Evolutionary conservation across 345 rosid genomes (phyloP).

Genomic region (Citrus cavaleriei): DNA sequence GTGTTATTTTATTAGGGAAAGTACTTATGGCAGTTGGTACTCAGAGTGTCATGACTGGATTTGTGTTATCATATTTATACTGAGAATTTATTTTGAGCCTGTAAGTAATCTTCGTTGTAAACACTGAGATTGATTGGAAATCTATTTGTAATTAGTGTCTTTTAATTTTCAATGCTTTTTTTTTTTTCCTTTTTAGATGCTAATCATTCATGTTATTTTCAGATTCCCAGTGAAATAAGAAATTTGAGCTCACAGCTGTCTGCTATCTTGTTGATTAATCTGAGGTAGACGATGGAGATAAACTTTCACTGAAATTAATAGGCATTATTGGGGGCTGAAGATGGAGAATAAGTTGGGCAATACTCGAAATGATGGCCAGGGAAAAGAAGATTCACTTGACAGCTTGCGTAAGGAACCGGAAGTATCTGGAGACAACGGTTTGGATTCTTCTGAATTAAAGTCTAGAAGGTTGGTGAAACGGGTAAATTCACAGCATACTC

Average conservation of each 20-base stretch:
- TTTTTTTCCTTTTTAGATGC: not conserved
- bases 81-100: not conserved
- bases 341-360: slow-evolving; percentile 48
- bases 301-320: slow-evolving; percentile 13
- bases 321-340: slow-evolving; percentile 11
- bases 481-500: slow-evolving; percentile 34
- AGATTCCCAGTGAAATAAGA: slow-evolving; percentile 25
- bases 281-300: slow-evolving; percentile 25
- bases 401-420: slow-evolving; percentile 22
- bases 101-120: not conserved
- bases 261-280: not conserved
- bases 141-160: not conserved
- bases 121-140: slow-evolving; percentile 8
- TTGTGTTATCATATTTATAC: not conserved
- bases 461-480: slow-evolving; percentile 34
- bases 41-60: not conserved
- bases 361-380: slow-evolving; percentile 36
- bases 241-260: not conserved
- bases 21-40: not conserved
- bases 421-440: slow-evolving; percentile 11
- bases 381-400: slow-evolving; percentile 38
- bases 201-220: slow-evolving; percentile 20
- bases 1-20: slow-evolving; percentile 1
- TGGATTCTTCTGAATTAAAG: slow-evolving; percentile 23
- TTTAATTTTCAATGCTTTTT: not conserved